These are phyloP conservation scores for Solanum bukasovii DNA, from an alignment of 257 asterid genomes.

Conservation along the genomic window DNA sequence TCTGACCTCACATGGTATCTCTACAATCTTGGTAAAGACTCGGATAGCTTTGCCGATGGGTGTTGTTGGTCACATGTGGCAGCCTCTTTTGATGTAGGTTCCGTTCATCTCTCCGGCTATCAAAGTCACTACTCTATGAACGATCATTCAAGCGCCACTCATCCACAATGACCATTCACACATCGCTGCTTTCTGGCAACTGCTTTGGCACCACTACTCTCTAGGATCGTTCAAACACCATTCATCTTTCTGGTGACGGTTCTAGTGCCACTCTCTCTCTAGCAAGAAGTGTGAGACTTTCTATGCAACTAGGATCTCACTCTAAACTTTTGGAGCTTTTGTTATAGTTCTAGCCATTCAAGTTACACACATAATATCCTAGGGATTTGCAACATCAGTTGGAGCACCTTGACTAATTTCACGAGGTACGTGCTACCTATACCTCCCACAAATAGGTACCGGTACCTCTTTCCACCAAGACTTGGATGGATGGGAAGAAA, in stretches of 20 bases:
- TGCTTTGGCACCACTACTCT: not conserved
- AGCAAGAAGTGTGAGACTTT: not conserved
- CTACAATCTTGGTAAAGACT: not conserved
- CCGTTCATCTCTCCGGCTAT: not conserved
- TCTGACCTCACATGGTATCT: not conserved
- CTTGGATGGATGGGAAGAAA: not conserved
- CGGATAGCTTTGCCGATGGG: not conserved
- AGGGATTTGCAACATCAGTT: not conserved
- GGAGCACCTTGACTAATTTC: not conserved
- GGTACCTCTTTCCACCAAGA: not conserved
- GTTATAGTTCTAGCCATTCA: not conserved
- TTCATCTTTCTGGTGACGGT: not conserved
- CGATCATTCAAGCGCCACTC: not conserved
- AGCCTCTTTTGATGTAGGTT: not conserved
- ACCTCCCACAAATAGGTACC: not conserved
- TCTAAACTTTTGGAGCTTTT: not conserved
- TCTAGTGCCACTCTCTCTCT: not conserved
- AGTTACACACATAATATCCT: not conserved
- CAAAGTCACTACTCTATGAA: not conserved
- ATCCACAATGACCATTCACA: not conserved
- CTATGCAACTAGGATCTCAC: not conserved
- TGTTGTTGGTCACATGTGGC: not conserved
- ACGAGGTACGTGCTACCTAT: not conserved
- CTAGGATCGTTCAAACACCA: not conserved
- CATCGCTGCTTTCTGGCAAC: not conserved